Evolutionary conservation across 78 protist species (phyloP), one percentile per base, ranked within the genome.

Genomic region (Dictyostelium discoideum): DNA sequence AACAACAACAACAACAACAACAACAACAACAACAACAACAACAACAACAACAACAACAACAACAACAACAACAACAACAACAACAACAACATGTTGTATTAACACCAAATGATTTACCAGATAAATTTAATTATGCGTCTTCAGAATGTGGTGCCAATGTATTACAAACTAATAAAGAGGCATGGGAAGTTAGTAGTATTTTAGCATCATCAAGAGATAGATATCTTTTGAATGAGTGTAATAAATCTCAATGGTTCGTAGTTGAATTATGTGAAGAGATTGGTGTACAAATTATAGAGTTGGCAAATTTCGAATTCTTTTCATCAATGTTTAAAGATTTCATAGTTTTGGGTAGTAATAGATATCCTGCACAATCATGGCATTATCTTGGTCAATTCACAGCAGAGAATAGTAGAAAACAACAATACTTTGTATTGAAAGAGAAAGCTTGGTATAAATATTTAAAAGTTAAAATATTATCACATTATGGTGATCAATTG

Each of bases 281-380:
- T 82, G 94, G 92, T 46, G 74, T 96, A 18, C 93, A 96, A 18
- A 80, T 82, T n/a, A 84, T 96, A 1, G 85, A 78, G n/a, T 22
- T 96, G 93, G 97, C 97, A 46, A 92, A 87, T 81, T 96, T 92
- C 60, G 97, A 96, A 57, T 92, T 85, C 84, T 96, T 96, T 60
- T 92, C 96, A 39, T 96, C 97, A 22, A 90, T 78, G 89, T 90
- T 96, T 63, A 89, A 90, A 32, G 93, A 90, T 78, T 85, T 96
- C 32, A 37, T 46, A 10, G 96, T 96, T 1, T 20, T 63, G 29
- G 97, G 93, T 40, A 60, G 77, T 18, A 79, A 86, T 11, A 48
- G 74, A 48, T 92, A 92, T 42, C 96, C 97, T 4, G 40, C 94
- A 24, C 40, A 57, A 3, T 32, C 60, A 37, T 96, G 97, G 97